A percentile compares a stretch with the other conserved stretches of the same genome.
Evolutionary conservation across 345 rosid species (phyloP).

Genomic region (Diplotaxis tenuifolia): DNA sequence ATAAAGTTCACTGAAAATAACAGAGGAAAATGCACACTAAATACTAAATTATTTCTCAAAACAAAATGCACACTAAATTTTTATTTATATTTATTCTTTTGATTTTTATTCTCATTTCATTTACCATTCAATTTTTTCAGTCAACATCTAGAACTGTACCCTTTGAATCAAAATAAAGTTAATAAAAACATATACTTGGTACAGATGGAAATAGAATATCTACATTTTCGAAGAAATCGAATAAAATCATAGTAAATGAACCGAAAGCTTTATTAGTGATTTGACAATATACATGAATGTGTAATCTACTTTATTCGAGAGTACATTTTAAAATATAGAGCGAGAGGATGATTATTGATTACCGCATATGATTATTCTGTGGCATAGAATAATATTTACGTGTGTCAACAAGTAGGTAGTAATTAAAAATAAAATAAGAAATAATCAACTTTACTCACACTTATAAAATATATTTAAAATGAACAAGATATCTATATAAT

Average conservation of each 20-base stretch:
- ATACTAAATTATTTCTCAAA: too few species aligned
- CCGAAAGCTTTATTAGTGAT: slow-evolving; percentile 10
- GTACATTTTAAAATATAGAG: not conserved
- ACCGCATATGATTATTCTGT: too few species aligned
- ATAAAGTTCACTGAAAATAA: not conserved
- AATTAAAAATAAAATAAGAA: too few species aligned
- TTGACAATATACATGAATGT: slow-evolving; percentile 27
- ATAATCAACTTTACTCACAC: too few species aligned
- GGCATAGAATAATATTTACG: too few species aligned
- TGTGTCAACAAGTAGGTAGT: too few species aligned
- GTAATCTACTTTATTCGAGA: slow-evolving; percentile 10
- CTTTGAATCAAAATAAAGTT: not conserved
- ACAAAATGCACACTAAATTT: not conserved
- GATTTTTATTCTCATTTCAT: not conserved
- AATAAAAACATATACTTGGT: not conserved
- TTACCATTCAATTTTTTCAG: not conserved
- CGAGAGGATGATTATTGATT: not conserved
- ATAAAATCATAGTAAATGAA: slow-evolving; percentile 25
- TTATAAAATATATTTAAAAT: too few species aligned
- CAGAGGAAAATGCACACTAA: not conserved
- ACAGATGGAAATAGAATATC: not conserved
- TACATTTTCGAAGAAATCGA: not conserved
- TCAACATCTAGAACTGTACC: not conserved
- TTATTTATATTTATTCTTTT: not conserved
- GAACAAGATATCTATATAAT: too few species aligned